phyloP scores from a whole-genome alignment of 140 eudicot species.

The Cichorium intybus region DNA sequence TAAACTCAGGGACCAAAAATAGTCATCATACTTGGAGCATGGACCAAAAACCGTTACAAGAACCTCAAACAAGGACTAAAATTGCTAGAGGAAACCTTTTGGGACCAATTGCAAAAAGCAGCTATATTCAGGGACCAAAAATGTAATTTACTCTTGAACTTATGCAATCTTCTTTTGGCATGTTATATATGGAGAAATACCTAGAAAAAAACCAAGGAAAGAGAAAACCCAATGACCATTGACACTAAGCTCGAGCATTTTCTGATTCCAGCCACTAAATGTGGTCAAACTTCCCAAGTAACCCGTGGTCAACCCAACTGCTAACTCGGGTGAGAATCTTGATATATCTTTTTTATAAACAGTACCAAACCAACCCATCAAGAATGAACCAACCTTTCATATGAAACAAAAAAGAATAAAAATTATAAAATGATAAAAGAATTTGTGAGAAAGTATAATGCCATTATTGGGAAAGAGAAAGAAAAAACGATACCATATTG shows the following conservation, averaged over 20 bases:
- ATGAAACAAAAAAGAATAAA: neutral
- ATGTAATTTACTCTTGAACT: too few relatives aligned
- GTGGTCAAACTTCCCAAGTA: slow-evolving; percentile 93
- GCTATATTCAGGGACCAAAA: too few relatives aligned
- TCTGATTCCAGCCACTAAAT: slow-evolving; percentile 97
- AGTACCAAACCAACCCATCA: slow-evolving; percentile 94
- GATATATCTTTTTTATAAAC: slow-evolving; percentile 69
- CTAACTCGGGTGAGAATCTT: slow-evolving; percentile 60
- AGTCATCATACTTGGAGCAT: too few relatives aligned
- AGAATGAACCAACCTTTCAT: slow-evolving; percentile 77
- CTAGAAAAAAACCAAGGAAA: slow-evolving; percentile 59
- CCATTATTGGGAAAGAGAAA: slow-evolving; percentile 1
- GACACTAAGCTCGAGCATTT: slow-evolving; percentile 83
- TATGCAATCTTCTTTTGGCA: neutral
- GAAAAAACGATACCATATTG: slow-evolving; percentile 62
- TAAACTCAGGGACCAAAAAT: too few relatives aligned
- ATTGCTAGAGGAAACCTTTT: too few relatives aligned
- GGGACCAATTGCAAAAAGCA: too few relatives aligned
- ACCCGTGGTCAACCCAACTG: slow-evolving; percentile 83
- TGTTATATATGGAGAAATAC: slow-evolving; percentile 24
- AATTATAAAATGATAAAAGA: neutral
- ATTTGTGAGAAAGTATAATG: slow-evolving; percentile 9
- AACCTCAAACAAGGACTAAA: too few relatives aligned
- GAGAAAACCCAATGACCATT: slow-evolving; percentile 71
- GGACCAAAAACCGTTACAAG: too few relatives aligned